Evolutionary conservation across 805 yeast genomes (phyloP).

Genomic region (Yamadazyma nakazawae): DNA sequence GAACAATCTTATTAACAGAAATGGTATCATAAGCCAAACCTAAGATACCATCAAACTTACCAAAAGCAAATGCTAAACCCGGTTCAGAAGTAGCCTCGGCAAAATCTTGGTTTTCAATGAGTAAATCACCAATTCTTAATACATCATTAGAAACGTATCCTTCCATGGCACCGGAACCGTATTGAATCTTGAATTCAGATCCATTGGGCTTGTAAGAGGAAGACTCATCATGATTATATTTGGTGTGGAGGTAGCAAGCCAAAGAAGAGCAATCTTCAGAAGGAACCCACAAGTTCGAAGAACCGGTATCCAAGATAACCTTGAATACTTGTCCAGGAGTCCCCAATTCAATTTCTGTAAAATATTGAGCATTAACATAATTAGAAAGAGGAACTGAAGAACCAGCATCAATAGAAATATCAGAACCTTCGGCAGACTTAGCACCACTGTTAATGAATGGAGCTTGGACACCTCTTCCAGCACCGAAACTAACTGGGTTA

Average conservation of each 20-base stretch:
- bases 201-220: conserved; percentile 86
- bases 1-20: conserved; percentile 83
- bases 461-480: conserved; percentile 31
- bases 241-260: conserved; percentile 92
- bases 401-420: conserved; percentile 11
- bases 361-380: conserved; percentile 95
- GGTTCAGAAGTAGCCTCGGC: conserved; percentile 98
- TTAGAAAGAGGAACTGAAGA: conserved; percentile 72
- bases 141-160: conserved; percentile 90
- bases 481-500: conserved; percentile 19
- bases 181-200: conserved; percentile 75
- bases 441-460: conserved; percentile 34
- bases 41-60: conserved; percentile 95
- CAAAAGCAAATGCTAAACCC: conserved; percentile 96
- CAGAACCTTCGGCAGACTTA: conserved; percentile 17
- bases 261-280: conserved; percentile 82
- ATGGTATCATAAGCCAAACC: conserved; percentile 94
- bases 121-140: conserved; percentile 76
- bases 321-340: conserved; percentile 92
- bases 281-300: conserved; percentile 97
- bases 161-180: conserved; percentile 90
- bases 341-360: conserved; percentile 85
- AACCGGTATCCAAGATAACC: conserved; percentile 94
- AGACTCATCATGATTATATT: conserved; percentile 83
- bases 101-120: conserved; percentile 84